Percentiles rank a stretch among this genome's conserved stretches.
phyloP scores from a whole-genome alignment of 768 basidiomycete species.

The Roridomyces roridus region DNA sequence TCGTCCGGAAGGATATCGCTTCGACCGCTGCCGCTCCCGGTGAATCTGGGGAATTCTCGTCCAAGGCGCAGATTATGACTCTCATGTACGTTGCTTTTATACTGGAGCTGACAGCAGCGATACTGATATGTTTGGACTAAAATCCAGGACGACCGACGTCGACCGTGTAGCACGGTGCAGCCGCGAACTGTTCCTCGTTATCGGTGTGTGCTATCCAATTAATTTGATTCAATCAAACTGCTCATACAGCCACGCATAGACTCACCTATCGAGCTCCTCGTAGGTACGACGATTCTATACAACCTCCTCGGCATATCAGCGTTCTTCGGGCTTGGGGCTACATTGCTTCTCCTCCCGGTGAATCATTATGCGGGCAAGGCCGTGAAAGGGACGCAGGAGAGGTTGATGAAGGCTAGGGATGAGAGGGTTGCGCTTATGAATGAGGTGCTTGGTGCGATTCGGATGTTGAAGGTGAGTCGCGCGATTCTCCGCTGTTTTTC shows the following conservation, averaged over 20 bases:
- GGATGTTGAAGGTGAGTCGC: conserved; percentile 75
- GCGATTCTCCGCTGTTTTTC: too few species aligned
- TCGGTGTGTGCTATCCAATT: conserved; percentile 59
- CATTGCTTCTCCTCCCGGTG: conserved; percentile 71
- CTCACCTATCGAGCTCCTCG: conserved; percentile 75
- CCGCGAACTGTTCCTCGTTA: conserved; percentile 74
- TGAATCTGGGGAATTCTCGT: conserved; percentile 62
- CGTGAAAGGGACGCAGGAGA: conserved; percentile 67
- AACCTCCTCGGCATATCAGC: conserved; percentile 76
- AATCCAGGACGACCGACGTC: conserved; percentile 84
- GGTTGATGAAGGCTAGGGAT: conserved; percentile 79
- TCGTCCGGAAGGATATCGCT: conserved; percentile 1
- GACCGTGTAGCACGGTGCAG: conserved; percentile 86
- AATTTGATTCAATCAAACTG: too few species aligned
- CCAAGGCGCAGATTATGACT: conserved; percentile 87
- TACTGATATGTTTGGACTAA: background rate
- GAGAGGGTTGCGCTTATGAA: conserved; percentile 80
- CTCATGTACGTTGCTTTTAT: conserved; percentile 65
- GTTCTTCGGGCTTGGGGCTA: conserved; percentile 80
- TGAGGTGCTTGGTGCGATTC: conserved; percentile 83
- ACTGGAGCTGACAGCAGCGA: too few species aligned
- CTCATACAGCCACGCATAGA: too few species aligned
- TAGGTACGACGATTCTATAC: conserved; percentile 81
- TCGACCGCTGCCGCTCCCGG: too few species aligned
- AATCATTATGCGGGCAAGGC: conserved; percentile 82